phyloP scores from a whole-genome alignment of 768 basidiomycete genomes.

The Fomitopsis pulvina region DNA sequence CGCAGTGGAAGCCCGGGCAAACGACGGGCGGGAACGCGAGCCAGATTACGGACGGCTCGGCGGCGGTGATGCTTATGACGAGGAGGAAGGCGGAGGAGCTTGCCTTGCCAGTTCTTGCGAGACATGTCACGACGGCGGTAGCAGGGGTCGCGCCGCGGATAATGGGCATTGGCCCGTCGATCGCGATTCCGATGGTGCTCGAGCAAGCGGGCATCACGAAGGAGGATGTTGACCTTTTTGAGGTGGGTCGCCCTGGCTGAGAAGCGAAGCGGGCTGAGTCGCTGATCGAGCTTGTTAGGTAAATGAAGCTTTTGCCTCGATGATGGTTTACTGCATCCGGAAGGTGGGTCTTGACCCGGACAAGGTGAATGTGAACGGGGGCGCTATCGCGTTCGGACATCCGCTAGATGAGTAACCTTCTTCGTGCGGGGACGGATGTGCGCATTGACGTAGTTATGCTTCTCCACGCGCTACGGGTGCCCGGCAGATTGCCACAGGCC shows the following conservation, averaged over 20 bases:
- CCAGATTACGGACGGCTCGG: constrained; percentile 81
- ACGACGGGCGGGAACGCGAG: constrained; percentile 86
- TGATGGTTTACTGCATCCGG: constrained; percentile 69
- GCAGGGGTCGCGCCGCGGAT: constrained; percentile 73
- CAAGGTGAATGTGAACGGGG: constrained; percentile 85
- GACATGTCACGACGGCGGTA: constrained; percentile 68
- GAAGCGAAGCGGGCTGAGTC: not conserved
- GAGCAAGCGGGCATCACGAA: constrained; percentile 57
- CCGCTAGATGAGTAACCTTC: constrained; percentile 59
- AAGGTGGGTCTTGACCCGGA: constrained; percentile 52
- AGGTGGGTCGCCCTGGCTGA: constrained; percentile 35
- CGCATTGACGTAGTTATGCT: constrained; percentile 15
- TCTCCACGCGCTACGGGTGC: constrained; percentile 72
- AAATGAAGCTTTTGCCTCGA: constrained; percentile 89
- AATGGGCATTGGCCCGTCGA: constrained; percentile 84
- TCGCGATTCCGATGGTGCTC: constrained; percentile 77
- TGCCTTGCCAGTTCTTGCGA: constrained; percentile 67
- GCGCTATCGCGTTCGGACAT: constrained; percentile 83
- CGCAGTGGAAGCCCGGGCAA: constrained; percentile 67
- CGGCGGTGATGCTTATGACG: constrained; percentile 77
- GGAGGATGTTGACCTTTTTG: constrained; percentile 73
- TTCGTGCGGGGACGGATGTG: not conserved
- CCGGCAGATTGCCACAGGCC: constrained; percentile 78
- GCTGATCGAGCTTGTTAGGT: constrained; percentile 33
- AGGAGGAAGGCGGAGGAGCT: constrained; percentile 72